Evolutionary conservation across 257 asterid genomes (phyloP), one percentile per base, ranked within the genome.

Genomic region (Petrea volubilis): DNA sequence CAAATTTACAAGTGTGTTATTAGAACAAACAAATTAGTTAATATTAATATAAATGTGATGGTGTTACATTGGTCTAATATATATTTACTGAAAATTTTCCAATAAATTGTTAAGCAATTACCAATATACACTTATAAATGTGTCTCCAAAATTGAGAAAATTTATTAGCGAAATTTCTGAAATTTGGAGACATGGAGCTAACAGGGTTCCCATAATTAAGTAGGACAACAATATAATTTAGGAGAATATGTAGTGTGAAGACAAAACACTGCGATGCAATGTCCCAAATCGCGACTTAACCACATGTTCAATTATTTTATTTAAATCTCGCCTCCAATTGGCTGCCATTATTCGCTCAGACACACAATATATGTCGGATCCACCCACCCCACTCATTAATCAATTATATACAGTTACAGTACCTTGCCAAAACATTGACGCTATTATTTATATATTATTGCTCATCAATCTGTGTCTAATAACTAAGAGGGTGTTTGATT

Each of bases 331-430:
- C 31, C 41, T 14, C 8, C 53, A 0, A 74, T 57, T 65, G 64
- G 67, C 58, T 25, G 41, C 36, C 70, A 51, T 15, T n/a, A 24
- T 51, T 62, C 64, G 43, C 44, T 73, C 58, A 67, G 62, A 17
- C 63, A 47, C 59, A 43, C 64, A 49, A 74, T 59, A 31, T 56
- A 57, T 74, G 77, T 64, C 78, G 78, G 72, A 64, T 64, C 72
- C 17, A 44, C 7, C 0, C 21, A 43, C 59, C 47, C 34, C 72
- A 50, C 62, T 40, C 6, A 34, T 14, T 41, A 50, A n/a, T 4
- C n/a, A 0, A 4, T 65, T 15, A 9, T 61, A 12, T 36, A 33
- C 1, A 0, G 13, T 44, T 13, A 10, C 6, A 15, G 51, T 1
- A 8, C 40, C 40, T 34, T 15, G 15, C n/a, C n/a, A n/a, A n/a